Evolutionary conservation across 1,284 basidiomycete species (phyloP).

Genomic region (Schizophyllum commune): DNA sequence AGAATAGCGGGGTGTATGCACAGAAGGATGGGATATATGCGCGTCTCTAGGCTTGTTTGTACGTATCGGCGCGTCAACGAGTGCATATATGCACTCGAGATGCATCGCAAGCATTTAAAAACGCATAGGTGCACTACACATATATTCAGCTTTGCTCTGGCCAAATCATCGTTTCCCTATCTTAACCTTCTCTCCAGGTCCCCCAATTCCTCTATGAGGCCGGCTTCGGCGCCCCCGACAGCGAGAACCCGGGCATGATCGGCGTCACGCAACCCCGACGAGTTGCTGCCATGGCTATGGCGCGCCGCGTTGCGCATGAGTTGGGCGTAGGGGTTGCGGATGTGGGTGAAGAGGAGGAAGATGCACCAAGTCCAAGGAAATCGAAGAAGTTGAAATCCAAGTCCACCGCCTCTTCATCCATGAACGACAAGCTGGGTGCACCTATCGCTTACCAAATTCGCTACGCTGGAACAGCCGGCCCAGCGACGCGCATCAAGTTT

Average conservation of each 20-base stretch:
- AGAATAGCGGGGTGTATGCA: too few species aligned
- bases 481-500: constrained; percentile 93
- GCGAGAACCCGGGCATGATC: constrained; percentile 97
- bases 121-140: too few species aligned
- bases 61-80: too few species aligned
- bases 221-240: constrained; percentile 82
- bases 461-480: constrained; percentile 90
- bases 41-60: too few species aligned
- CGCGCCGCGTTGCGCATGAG: constrained; percentile 85
- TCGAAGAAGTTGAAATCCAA: not conserved
- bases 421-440: not conserved
- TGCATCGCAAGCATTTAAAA: too few species aligned
- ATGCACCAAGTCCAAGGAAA: not conserved
- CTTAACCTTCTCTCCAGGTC: constrained; percentile 30
- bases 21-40: too few species aligned
- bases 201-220: constrained; percentile 96
- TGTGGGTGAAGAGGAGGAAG: not conserved
- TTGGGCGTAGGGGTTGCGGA: constrained; percentile 26
- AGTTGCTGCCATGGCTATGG: constrained; percentile 96
- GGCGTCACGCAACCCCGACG: constrained; percentile 96
- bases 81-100: too few species aligned
- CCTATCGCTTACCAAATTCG: constrained; percentile 95
- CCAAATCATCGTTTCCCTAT: too few species aligned
- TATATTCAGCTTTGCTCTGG: too few species aligned
- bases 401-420: constrained; percentile 57